These are phyloP conservation scores for Pichia membranifaciens DNA, from an alignment of 805 yeast species.

Conservation along the genomic window DNA sequence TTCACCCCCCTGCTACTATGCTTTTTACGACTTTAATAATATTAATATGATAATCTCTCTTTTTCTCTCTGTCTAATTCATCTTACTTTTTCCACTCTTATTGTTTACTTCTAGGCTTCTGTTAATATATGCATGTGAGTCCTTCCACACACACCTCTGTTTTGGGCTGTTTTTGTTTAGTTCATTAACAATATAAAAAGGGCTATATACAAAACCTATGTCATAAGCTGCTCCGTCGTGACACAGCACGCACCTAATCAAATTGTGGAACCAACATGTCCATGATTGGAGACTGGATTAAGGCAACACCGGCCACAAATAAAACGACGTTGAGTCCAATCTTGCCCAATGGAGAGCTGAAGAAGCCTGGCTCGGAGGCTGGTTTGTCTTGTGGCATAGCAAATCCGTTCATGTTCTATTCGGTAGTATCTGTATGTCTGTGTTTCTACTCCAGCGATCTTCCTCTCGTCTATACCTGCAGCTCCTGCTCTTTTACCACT, in stretches of 20 bases:
- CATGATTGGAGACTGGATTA: slow-evolving; percentile 74
- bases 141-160: background rate
- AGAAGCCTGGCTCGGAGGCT: slow-evolving; percentile 42
- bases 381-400: slow-evolving; percentile 17
- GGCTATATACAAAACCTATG: too few species aligned
- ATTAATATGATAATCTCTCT: too few species aligned
- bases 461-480: background rate
- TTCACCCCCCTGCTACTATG: too few species aligned
- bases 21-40: background rate
- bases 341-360: slow-evolving; percentile 59
- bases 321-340: slow-evolving; percentile 56
- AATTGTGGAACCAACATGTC: slow-evolving; percentile 75
- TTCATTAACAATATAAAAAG: background rate
- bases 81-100: too few species aligned
- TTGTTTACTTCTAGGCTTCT: too few species aligned
- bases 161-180: background rate
- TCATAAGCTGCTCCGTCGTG: too few species aligned
- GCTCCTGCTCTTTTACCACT: background rate
- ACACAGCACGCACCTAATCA: slow-evolving; percentile 16
- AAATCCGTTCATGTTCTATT: slow-evolving; percentile 8
- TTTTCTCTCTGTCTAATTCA: too few species aligned
- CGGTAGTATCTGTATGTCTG: background rate
- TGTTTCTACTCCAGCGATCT: background rate
- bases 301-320: slow-evolving; percentile 68
- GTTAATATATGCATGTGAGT: background rate